Base-by-base conservation (phyloP, 306 rosid genomes). In the Cucumis cinereus region DNA sequence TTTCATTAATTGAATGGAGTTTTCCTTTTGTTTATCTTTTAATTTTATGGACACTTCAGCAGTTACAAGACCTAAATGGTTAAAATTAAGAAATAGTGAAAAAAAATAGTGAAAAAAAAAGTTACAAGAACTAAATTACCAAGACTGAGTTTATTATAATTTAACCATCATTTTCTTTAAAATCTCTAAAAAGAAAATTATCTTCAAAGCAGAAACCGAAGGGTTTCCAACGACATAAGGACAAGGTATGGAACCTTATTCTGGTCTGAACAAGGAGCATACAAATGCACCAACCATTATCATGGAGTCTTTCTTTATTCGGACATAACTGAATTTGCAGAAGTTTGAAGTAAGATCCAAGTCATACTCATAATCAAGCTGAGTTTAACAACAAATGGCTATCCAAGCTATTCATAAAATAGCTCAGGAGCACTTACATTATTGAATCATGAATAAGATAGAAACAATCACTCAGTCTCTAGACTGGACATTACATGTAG, bases 371-470 rank as follows among this genome's bases (percentile, higher is more conserved):
- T 40, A 68, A 45, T 2, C 17, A 6, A 45, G 20, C 55, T 24
- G 74, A 69, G 56, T 69, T 69, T 22, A 43, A 43, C 74, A 68
- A 41, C 56, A 69, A 69, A 69, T 69, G 74, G 74, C 74, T 24
- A 26, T 59, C 54, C 74, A 68, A 68, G 74, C 74, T 22, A 41
- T 41, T 68, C 74, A 41, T 68, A 68, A 68, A 68, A 43, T 17
- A 49, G 75, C 75, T 71, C 54, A 28, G 40, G 47, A 47, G 75
- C 59, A 8, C 75, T 47, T 50, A 10, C 58, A 49, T 71, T 71
- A 71, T 71, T 49, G 24, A 47, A 70, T 45, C 56, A 26, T 49
- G 24, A 17, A 71, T 49, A 41, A 15, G 75, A 71, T 71, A 70
- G 41, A 15, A 70, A 47, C 16, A 24, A 69, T 24, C 22, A 70